Percentiles rank a stretch among this genome's conserved stretches.
Conservation (phyloP, 768 basidiomycete species). For the Leccinum sublutescens region DNA sequence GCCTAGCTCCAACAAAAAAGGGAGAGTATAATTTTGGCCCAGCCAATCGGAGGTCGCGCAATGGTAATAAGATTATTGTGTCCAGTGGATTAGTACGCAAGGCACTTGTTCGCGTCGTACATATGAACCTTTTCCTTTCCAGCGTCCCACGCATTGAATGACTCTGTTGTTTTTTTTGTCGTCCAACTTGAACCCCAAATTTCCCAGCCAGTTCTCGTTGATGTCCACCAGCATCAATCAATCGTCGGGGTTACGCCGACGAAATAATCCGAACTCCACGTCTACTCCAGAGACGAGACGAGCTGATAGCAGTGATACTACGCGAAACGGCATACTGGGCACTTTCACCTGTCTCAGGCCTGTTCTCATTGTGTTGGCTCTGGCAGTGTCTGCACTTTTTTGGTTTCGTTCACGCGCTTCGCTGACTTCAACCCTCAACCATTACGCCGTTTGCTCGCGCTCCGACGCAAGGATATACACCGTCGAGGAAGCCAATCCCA, state of each 20-base stretch:
- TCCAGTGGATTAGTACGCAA: no score
- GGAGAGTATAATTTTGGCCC: background rate
- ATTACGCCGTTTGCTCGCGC: slow-evolving; percentile 65
- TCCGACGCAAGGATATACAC: slow-evolving; percentile 57
- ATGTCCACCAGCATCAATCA: background rate
- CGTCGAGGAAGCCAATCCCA: slow-evolving; percentile 53
- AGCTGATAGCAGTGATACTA: background rate
- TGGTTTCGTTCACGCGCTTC: slow-evolving; percentile 4
- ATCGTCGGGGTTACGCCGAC: slow-evolving; percentile 10
- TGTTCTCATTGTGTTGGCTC: slow-evolving; percentile 4
- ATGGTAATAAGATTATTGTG: background rate
- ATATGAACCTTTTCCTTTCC: no score
- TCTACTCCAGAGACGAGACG: background rate
- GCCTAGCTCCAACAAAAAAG: background rate
- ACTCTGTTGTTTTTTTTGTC: background rate
- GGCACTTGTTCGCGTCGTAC: no score
- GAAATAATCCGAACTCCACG: background rate
- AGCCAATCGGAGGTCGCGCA: background rate
- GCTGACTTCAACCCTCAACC: slow-evolving; percentile 14
- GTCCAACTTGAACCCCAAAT: background rate
- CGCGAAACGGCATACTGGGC: background rate
- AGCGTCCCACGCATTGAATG: background rate
- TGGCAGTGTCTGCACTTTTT: slow-evolving; percentile 11
- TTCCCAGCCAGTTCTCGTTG: background rate
- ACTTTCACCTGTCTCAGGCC: background rate